A percentile compares a stretch with the other conserved stretches of the same genome.
phyloP scores from a whole-genome alignment of 164 flowering plant species.

The Nymphaea colorata region DNA sequence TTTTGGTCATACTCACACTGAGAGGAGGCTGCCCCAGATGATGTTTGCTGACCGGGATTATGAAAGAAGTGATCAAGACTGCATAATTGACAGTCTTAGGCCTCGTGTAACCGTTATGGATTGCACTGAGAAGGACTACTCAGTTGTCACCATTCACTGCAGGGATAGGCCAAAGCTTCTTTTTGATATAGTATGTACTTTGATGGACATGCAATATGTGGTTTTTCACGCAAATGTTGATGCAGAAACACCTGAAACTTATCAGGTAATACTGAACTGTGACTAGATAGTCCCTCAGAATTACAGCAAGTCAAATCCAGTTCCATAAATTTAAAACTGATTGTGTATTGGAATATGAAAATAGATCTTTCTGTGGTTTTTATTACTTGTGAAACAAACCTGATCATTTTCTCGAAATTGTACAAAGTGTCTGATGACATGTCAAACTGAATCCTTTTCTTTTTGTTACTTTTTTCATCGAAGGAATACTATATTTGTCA shows the following conservation, averaged over 20 bases:
- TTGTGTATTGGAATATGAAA: too few species aligned
- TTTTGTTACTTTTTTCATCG: too few species aligned
- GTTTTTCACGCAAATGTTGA: conserved; percentile 55
- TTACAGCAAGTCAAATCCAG: too few species aligned
- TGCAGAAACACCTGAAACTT: conserved; percentile 28
- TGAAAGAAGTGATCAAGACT: conserved; percentile 23
- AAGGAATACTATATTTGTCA: conserved; percentile 78
- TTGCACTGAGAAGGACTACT: conserved; percentile 52
- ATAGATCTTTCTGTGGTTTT: too few species aligned
- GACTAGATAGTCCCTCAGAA: too few species aligned
- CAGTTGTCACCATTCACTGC: conserved; percentile 35
- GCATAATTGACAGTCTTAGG: neutral
- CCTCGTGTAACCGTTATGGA: conserved; percentile 2
- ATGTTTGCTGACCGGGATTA: conserved; percentile 81
- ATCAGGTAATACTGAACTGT: conserved; percentile 30
- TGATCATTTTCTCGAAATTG: too few species aligned
- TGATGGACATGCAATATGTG: conserved; percentile 62
- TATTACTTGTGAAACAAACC: too few species aligned
- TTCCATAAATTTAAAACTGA: too few species aligned
- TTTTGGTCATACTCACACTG: conserved; percentile 49
- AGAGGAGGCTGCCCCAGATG: conserved; percentile 75
- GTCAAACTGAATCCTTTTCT: too few species aligned
- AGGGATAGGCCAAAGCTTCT: conserved; percentile 51
- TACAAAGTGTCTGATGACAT: too few species aligned
- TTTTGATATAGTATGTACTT: conserved; percentile 68